Conservation (phyloP, 2,329 filamentous ascomycete species). For the Fusarium protoensiforme region DNA sequence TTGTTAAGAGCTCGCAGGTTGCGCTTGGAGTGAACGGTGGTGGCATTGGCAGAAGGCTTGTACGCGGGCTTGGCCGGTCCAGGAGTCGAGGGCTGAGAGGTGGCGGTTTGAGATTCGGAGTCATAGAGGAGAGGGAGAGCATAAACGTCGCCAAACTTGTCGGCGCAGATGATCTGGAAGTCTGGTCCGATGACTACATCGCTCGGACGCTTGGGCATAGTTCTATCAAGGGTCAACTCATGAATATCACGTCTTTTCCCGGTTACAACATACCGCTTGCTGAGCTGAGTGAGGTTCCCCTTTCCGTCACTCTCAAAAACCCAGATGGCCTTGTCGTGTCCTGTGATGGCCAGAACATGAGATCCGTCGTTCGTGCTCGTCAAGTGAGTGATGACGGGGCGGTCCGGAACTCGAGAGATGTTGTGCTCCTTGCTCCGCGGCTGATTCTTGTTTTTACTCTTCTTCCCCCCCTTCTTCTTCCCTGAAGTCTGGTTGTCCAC, state of each 20-base stretch:
- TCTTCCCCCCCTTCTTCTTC: constrained; percentile 44
- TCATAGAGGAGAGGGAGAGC: constrained; percentile 73
- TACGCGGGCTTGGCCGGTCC: constrained; percentile 44
- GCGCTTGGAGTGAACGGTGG: constrained; percentile 73
- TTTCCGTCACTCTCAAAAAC: constrained; percentile 77
- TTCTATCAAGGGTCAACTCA: constrained; percentile 59
- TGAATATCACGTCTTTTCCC: neutral
- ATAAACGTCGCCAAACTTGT: constrained; percentile 99
- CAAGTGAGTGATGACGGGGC: constrained; percentile 76
- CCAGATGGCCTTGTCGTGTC: constrained; percentile 91
- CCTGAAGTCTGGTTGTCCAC: constrained; percentile 17
- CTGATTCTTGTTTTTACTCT: constrained; percentile 45
- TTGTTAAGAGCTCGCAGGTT: constrained; percentile 70
- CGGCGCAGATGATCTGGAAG: constrained; percentile 80
- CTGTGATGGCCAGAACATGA: constrained; percentile 81
- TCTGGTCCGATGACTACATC: constrained; percentile 77
- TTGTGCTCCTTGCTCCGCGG: constrained; percentile 28
- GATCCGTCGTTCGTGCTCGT: constrained; percentile 70
- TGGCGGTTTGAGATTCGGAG: constrained; percentile 20
- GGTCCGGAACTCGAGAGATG: constrained; percentile 55
- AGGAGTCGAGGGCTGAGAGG: constrained; percentile 26
- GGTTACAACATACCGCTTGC: constrained; percentile 68
- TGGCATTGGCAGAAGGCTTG: constrained; percentile 65
- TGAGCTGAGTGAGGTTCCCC: constrained; percentile 73
- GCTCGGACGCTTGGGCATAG: constrained; percentile 91